Evolutionary conservation across 1,139 yeast species (phyloP).

Genomic region (Spencermartinsiella ligniputridi): DNA sequence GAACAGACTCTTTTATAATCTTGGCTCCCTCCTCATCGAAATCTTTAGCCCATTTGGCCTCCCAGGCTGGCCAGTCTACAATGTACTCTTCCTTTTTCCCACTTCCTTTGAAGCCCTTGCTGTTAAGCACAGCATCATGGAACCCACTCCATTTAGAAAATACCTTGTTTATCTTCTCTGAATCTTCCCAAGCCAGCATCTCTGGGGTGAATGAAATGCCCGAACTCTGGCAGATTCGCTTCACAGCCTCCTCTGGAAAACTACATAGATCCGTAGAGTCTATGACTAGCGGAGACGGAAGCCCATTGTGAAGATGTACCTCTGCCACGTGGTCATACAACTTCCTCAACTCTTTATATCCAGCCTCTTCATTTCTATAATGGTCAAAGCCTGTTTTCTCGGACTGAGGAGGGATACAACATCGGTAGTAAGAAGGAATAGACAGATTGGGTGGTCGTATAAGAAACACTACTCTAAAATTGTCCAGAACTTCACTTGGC

Average conservation of each 20-base stretch:
- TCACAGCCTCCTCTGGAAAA: conserved; percentile 24
- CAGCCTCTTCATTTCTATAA: conserved; percentile 27
- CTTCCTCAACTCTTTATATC: conserved; percentile 28
- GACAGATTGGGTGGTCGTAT: conserved; percentile 30
- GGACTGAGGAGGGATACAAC: conserved; percentile 28
- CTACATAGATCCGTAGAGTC: conserved; percentile 26
- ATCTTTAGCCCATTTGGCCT: conserved; percentile 21
- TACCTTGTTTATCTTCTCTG: conserved; percentile 18
- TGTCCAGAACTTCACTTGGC: conserved; percentile 17
- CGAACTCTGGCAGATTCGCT: conserved; percentile 21
- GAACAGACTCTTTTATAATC: conserved; percentile 20
- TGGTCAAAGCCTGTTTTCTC: conserved; percentile 28
- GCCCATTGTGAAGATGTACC: not conserved
- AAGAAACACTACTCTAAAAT: conserved; percentile 24
- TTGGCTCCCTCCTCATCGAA: conserved; percentile 20
- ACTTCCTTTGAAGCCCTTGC: conserved; percentile 23
- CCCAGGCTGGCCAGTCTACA: conserved; percentile 24
- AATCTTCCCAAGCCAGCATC: conserved; percentile 28
- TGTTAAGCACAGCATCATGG: conserved; percentile 28
- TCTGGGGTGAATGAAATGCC: conserved; percentile 21
- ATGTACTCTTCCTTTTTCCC: conserved; percentile 11
- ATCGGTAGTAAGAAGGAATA: conserved; percentile 29
- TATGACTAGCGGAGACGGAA: conserved; percentile 21
- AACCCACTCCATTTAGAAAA: conserved; percentile 31
- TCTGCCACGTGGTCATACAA: conserved; percentile 24